These are phyloP conservation scores for Vanderwaltozyma polyspora DNA, from an alignment of 805 yeast species.

Conservation along the genomic window DNA sequence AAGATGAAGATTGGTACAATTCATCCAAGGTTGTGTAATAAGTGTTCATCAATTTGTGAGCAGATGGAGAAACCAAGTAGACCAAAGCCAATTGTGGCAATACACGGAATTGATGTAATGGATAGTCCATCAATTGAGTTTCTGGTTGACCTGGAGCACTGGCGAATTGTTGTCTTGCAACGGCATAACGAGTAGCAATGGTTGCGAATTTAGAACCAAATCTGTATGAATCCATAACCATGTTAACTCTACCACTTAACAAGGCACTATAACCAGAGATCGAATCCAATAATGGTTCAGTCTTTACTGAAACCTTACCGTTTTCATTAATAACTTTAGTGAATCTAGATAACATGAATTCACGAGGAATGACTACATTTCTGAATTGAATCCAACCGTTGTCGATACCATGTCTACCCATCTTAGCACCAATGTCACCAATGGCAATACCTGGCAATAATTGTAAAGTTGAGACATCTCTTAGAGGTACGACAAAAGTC, in stretches of 20 bases:
- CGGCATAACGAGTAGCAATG: conserved; percentile 80
- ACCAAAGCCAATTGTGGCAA: conserved; percentile 75
- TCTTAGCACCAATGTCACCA: conserved; percentile 90
- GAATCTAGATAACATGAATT: conserved; percentile 71
- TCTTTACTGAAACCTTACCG: conserved; percentile 25
- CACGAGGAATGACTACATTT: conserved; percentile 72
- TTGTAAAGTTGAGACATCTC: conserved; percentile 57
- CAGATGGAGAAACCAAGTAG: conserved; percentile 64
- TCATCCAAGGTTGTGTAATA: conserved; percentile 39
- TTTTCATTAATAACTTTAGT: conserved; percentile 60
- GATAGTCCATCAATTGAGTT: conserved; percentile 70
- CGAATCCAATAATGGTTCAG: conserved; percentile 71
- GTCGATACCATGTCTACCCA: conserved; percentile 94
- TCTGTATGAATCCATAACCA: conserved; percentile 80
- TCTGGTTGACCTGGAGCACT: conserved; percentile 28
- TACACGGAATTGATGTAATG: conserved; percentile 79
- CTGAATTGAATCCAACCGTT: conserved; percentile 95
- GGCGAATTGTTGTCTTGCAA: conserved; percentile 79
- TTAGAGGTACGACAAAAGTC: conserved; percentile 81
- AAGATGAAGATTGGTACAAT: conserved; percentile 42
- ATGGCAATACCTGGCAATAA: conserved; percentile 68
- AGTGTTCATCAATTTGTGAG: conserved; percentile 46
- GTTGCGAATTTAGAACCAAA: conserved; percentile 70
- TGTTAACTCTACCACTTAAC: conserved; percentile 77
- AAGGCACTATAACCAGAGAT: conserved; percentile 73